Evolutionary conservation across 2,329 filamentous ascomycete genomes (phyloP).

Genomic region (Diaporthe eres): DNA sequence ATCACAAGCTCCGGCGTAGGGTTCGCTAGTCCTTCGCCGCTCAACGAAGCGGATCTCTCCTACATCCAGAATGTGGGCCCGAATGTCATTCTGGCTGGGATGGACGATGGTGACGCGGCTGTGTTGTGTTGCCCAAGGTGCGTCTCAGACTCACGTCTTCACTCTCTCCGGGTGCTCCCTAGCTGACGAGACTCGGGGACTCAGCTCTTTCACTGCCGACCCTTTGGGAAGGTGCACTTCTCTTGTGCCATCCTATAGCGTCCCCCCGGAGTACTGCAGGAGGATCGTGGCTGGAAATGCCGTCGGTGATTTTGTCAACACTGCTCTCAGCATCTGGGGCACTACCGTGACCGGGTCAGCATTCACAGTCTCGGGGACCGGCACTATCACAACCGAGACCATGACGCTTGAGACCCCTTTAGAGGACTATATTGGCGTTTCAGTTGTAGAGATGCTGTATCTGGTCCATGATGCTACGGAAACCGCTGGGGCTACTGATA

Average conservation of each 20-base stretch:
- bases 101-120: slow-evolving; percentile 27
- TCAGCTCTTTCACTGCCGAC: slow-evolving; percentile 4
- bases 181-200: neutral
- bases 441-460: slow-evolving; percentile 1
- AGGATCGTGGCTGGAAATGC: neutral
- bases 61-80: neutral
- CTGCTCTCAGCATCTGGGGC: slow-evolving; percentile 24
- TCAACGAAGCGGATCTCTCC: neutral
- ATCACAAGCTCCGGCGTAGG: slow-evolving; percentile 29
- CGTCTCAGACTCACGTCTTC: neutral
- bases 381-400: neutral
- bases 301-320: neutral
- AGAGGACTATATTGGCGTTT: neutral
- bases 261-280: neutral
- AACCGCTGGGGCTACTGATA: neutral
- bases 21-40: neutral
- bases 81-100: slow-evolving; percentile 18
- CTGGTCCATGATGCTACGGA: slow-evolving; percentile 25
- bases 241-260: slow-evolving; percentile 3
- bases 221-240: neutral
- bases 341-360: slow-evolving; percentile 2
- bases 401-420: neutral
- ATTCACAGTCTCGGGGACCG: neutral
- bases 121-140: slow-evolving; percentile 34
- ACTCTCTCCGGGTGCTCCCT: neutral